Base-by-base conservation (phyloP, 306 rosid species). In the Hippophae gyantsensis region DNA sequence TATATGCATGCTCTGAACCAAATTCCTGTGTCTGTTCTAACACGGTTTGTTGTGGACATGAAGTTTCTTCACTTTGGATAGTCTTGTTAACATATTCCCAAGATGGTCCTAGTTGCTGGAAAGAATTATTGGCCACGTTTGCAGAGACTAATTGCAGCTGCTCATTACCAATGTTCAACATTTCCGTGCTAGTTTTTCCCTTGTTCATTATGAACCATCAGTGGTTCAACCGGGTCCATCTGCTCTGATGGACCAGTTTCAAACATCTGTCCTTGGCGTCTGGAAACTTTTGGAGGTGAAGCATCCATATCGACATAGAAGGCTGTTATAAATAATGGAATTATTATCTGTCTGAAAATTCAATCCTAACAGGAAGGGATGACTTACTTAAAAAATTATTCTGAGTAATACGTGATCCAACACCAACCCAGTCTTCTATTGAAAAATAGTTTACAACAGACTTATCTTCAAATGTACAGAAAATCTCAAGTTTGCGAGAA, bases 231-330 rank as follows among this genome's bases (percentile, higher is more conserved):
- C 67, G 27, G 69, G 67, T 63, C 45, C 46, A 63, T 40, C 61
- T 72, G 68, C 50, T 74, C 79, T 25, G 74, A 60, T 53, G 76
- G 64, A 49, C 71, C 84, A 58, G 65, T 38, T 46, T 61, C 66
- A 47, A 46, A 64, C 71, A 71, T 66, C 64, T 61, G 54, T n/a
- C 69, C 79, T 9, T 64, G n/a, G 7, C 66, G 57, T 57, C 55
- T 63, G 60, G 60, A 65, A 71, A 66, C 54, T 42, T 48, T 52
- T 71, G 52, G 8, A 42, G 13, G 77, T 62, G 42, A 67, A 64
- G 57, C 75, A 73, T 60, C 82, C 74, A 76, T 58, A 68, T 14
- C 67, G 62, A 67, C 42, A 62, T 66, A 57, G 57, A 50, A 62
- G 55, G 25, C 64, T 73, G 71, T 42, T 57, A 67, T 58, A 68